Conservation (phyloP, 192 early-diverging fungal species). For the Coemansia guatemalensis region DNA sequence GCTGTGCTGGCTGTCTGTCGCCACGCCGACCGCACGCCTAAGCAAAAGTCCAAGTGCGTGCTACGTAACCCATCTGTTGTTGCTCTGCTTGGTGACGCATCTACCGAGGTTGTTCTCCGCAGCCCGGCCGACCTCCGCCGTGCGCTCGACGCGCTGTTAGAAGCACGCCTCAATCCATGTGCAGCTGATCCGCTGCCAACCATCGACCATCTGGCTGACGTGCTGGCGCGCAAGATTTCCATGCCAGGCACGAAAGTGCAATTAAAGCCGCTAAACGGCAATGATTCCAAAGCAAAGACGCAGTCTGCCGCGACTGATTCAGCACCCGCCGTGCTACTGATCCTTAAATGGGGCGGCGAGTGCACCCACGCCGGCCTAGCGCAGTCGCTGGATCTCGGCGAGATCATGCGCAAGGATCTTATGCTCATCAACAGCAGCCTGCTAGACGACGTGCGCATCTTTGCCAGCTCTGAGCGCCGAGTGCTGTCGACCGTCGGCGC, state of each 20-base stretch:
- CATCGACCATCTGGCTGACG: constrained; percentile 67
- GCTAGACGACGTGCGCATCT: constrained; percentile 84
- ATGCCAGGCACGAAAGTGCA: constrained; percentile 93
- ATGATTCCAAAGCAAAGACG: constrained; percentile 37
- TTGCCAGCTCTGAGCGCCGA: constrained; percentile 81
- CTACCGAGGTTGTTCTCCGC: constrained; percentile 81
- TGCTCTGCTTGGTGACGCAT: constrained; percentile 63
- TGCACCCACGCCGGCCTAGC: constrained; percentile 92
- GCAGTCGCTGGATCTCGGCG: constrained; percentile 89
- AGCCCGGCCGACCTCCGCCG: constrained; percentile 51
- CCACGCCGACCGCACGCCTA: constrained; percentile 95
- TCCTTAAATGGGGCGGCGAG: constrained; percentile 97
- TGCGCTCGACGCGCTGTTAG: constrained; percentile 67
- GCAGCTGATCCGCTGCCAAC: constrained; percentile 42
- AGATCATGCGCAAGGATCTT: constrained; percentile 90
- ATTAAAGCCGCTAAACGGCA: constrained; percentile 71
- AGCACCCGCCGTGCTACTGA: constrained; percentile 77
- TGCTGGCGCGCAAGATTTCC: constrained; percentile 76
- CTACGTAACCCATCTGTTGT: constrained; percentile 72
- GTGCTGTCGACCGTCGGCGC: constrained; percentile 80
- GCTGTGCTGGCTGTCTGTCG: constrained; percentile 90
- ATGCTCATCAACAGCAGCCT: constrained; percentile 84
- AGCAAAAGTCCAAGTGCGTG: constrained; percentile 93
- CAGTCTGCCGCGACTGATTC: constrained; percentile 13
- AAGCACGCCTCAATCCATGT: constrained; percentile 52